Conservation (phyloP, 768 basidiomycete genomes). For the Agaricus sinodeliciosus region DNA sequence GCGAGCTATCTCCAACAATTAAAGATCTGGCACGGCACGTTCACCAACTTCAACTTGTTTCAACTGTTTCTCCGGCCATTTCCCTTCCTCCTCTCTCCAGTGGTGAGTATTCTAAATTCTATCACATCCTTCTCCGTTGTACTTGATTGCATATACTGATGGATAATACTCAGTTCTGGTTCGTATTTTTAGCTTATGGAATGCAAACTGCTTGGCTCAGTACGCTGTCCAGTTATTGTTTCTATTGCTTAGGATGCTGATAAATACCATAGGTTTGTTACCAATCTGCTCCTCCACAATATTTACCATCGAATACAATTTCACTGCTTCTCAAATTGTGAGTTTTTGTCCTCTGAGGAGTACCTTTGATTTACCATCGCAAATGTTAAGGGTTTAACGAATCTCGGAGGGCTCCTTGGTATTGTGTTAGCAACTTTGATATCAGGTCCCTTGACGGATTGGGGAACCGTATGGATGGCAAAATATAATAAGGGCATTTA, state of each 20-base stretch:
- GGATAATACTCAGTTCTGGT: conserved; percentile 21
- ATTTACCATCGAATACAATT: conserved; percentile 36
- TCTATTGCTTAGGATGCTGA: background rate
- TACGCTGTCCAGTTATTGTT: conserved; percentile 12
- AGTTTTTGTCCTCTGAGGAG: background rate
- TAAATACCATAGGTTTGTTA: conserved; percentile 26
- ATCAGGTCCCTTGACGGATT: conserved; percentile 34
- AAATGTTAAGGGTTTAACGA: conserved; percentile 27
- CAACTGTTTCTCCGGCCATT: conserved; percentile 34
- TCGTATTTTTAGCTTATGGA: conserved; percentile 31
- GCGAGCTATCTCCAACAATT: conserved; percentile 28
- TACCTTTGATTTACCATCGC: background rate
- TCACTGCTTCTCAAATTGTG: conserved; percentile 34
- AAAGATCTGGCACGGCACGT: conserved; percentile 30
- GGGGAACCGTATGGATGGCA: conserved; percentile 35
- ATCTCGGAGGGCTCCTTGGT: conserved; percentile 36
- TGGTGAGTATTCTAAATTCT: conserved; percentile 20
- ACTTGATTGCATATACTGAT: background rate
- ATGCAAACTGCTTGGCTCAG: conserved; percentile 41
- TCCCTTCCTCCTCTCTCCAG: conserved; percentile 35
- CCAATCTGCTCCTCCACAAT: conserved; percentile 39
- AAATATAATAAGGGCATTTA: conserved; percentile 38
- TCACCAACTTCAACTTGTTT: conserved; percentile 26
- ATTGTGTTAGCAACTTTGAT: conserved; percentile 31
- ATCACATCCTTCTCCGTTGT: background rate